Base-by-base conservation (phyloP, 2,329 filamentous ascomycete genomes). In the Eutypa lata region DNA sequence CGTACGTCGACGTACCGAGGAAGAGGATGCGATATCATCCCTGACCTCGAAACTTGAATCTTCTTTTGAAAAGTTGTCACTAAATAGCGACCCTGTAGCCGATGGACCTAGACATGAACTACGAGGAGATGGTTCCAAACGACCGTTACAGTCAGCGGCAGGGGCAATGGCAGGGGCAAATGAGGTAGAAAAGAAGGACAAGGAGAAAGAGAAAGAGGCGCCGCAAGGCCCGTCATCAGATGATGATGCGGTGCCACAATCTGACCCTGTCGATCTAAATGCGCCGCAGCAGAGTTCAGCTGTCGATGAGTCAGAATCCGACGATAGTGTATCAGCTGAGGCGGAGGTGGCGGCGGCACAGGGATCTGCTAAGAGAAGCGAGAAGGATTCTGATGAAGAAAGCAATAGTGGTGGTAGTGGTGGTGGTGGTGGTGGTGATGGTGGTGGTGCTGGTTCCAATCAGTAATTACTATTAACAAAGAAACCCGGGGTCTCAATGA, bases 41-140 rank as follows among this genome's bases (percentile, higher is more conserved):
- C 61, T 61, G 43, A 54, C 59, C 58, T 65, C 62, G 38, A 55
- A 60, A 44, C 57, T 61, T 49, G 61, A 66, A 51, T 65, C 68
- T 48, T 66, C 63, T 28, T 62, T 73, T 58, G 67, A 68, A 50
- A 71, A 61, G 53, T 59, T 72, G 60, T 65, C 67, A 53, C 65
- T 73, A 61, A 65, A 57, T 57, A 57, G 56, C 63, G 59, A 63
- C 50, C 54, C 64, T 57, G 58, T 63, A 61, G 61, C 56, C 58
- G 53, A 63, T 58, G 53, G 59, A 56, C 52, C 59, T 57, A 52
- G 55, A 52, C 53, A 51, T 53, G 49, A 61, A 51, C 47, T 53
- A 59, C 26, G 49, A 55, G 45, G 62, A 53, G 49, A 58, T 51
- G 53, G 57, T 53, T 49, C 57, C 54, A 47, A 54, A 51, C 40